phyloP scores from a whole-genome alignment of 108 stramenopile species.

The Craspedostauros australis region DNA sequence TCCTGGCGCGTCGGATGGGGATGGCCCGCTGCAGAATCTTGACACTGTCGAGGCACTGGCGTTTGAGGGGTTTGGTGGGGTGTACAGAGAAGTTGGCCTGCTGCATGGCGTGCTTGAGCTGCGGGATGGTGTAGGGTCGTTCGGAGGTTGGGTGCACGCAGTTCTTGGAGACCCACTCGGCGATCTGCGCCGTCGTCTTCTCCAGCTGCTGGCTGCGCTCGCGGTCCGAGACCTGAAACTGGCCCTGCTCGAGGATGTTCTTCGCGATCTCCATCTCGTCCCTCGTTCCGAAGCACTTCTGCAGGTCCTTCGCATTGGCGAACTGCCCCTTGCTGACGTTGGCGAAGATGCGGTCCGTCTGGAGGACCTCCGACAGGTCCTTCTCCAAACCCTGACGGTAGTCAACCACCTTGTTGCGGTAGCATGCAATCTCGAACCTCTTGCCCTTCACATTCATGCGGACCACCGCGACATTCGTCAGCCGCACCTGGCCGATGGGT shows the following conservation, averaged over 20 bases:
- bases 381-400: constrained; percentile 95
- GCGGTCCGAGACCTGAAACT: constrained; percentile 89
- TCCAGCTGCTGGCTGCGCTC: constrained; percentile 80
- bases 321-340: constrained; percentile 96
- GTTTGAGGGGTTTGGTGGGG: constrained; percentile 84
- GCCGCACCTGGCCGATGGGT: constrained; percentile 91
- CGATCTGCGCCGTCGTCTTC: constrained; percentile 77
- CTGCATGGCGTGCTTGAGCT: constrained; percentile 80
- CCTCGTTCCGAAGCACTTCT: constrained; percentile 82
- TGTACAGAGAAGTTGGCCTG: constrained; percentile 85
- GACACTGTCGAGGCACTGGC: constrained; percentile 95
- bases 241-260: constrained; percentile 79
- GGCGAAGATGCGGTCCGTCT: constrained; percentile 92
- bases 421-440: constrained; percentile 98
- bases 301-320: constrained; percentile 78
- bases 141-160: constrained; percentile 85
- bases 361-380: constrained; percentile 96
- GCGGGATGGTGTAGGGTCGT: constrained; percentile 86
- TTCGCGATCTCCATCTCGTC: constrained; percentile 75
- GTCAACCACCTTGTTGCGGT: constrained; percentile 96
- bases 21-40: constrained; percentile 76
- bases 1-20: constrained; percentile 92
- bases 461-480: constrained; percentile 98
- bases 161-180: constrained; percentile 88
- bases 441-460: constrained; percentile 80